Evolutionary conservation across 23 red algal genomes (phyloP).

Genomic region (Gracilariopsis chorda): DNA sequence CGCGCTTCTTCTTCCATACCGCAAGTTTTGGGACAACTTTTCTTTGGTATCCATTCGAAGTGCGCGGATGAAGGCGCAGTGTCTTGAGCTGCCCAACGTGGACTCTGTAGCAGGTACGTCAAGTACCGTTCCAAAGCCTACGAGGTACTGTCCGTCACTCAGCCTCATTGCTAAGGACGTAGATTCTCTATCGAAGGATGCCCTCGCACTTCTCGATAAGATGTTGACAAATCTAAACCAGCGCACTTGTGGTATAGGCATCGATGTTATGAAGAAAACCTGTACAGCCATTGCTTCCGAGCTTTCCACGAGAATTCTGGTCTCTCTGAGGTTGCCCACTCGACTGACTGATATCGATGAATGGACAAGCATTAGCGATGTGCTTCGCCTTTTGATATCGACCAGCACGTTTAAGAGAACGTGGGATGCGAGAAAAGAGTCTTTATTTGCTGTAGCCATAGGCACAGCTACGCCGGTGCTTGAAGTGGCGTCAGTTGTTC

Average conservation of each 20-base stretch:
- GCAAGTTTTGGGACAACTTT: slow-evolving; percentile 41
- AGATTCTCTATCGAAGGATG: not conserved
- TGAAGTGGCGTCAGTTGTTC: slow-evolving; percentile 39
- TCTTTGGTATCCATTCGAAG: not conserved
- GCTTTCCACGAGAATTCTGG: slow-evolving; percentile 20
- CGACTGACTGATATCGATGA: slow-evolving; percentile 12
- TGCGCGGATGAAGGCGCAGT: not conserved
- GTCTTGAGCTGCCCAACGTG: not conserved
- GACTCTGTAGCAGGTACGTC: not conserved
- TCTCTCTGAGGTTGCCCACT: not conserved
- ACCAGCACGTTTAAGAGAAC: slow-evolving; percentile 41
- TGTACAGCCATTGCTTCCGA: slow-evolving; percentile 7
- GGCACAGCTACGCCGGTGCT: slow-evolving; percentile 54
- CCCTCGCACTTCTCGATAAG: slow-evolving; percentile 14
- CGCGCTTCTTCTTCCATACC: slow-evolving; percentile 34
- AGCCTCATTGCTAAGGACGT: slow-evolving; percentile 37
- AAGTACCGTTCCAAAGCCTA: not conserved
- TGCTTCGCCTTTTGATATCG: slow-evolving; percentile 40
- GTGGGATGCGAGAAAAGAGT: slow-evolving; percentile 63
- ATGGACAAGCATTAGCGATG: slow-evolving; percentile 28
- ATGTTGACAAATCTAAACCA: not conserved
- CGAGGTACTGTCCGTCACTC: not conserved
- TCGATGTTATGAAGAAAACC: slow-evolving; percentile 41
- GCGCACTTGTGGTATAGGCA: slow-evolving; percentile 35
- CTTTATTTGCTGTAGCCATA: slow-evolving; percentile 35